Evolutionary conservation across 805 yeast genomes (phyloP), one percentile per base, ranked within the genome.

Genomic region (Spathaspora girioi): DNA sequence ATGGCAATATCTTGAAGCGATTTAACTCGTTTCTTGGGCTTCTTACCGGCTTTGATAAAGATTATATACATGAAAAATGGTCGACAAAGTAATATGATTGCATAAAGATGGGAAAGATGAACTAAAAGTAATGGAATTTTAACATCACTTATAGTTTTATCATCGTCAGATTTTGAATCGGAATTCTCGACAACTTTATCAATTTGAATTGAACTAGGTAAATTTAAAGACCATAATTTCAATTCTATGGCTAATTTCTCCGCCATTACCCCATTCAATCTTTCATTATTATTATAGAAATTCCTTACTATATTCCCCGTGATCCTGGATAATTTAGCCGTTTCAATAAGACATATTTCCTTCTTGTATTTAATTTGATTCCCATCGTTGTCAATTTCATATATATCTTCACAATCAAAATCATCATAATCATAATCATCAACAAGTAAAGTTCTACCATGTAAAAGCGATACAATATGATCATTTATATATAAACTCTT

Each of bases 391-490:
- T 50, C 50, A 9, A 46, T 17, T 17, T 50, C 50, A 40, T 12
- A 46, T 1, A 50, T 15, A 32, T 50, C 46, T 18, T 50, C 45
- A 31, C 17, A 41, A 8, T 43, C 47, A 43, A 47, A 46, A 50
- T 71, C 77, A 54, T 73, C 76, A 71, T 73, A 72, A 27, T 71
- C 75, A 31, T 62, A 55, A 42, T 70, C 73, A 31, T 59, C 55
- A 12, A 75, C 67, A 1, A 68, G 55, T 48, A 73, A 51, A 1
- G 77, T 68, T 27, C 78, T 54, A 1, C 79, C 79, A 45, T 73
- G 43, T 18, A 65, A 59, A 3, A 68, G 53, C 10, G 73, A 64
- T 2, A 71, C 59, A 3, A 72, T 52, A 14, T 67, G 56, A 51
- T 72, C 77, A 57, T 65, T 59, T n/a, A 70, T 65, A 48, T 64